These are phyloP conservation scores for Zoysia matrella DNA, from an alignment of 202 grass and related monocot genomes.

Conservation along the genomic window DNA sequence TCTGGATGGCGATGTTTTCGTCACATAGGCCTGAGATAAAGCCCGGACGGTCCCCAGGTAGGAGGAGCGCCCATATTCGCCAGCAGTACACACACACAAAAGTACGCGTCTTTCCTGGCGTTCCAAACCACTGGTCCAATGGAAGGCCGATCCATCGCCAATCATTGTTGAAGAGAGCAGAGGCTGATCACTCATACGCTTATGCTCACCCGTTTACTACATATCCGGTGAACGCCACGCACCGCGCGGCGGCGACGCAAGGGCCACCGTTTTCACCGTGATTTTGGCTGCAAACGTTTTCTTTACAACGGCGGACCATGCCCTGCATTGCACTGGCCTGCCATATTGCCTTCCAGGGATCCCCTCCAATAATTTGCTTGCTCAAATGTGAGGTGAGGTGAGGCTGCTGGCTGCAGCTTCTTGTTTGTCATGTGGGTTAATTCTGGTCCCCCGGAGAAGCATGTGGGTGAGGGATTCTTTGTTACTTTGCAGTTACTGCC, in stretches of 20 bases:
- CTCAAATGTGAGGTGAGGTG: constrained; percentile 39
- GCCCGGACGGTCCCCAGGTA: constrained; percentile 47
- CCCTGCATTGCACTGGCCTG: background rate
- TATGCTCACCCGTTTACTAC: background rate
- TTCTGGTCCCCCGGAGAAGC: constrained; percentile 58
- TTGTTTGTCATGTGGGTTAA: constrained; percentile 29
- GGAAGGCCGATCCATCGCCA: constrained; percentile 49
- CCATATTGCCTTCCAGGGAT: constrained; percentile 35
- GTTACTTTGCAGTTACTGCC: constrained; percentile 49
- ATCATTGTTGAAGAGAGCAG: constrained; percentile 72
- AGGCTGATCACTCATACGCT: background rate
- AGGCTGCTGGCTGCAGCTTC: constrained; percentile 26
- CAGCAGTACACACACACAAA: constrained; percentile 33
- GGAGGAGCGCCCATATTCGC: constrained; percentile 30
- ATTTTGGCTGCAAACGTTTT: constrained; percentile 30
- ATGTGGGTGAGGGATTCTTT: constrained; percentile 56
- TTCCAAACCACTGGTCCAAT: constrained; percentile 59
- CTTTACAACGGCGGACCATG: background rate
- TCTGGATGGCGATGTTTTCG: constrained; percentile 37
- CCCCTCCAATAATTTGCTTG: constrained; percentile 49
- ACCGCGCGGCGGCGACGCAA: too few relatives aligned
- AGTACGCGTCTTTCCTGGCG: constrained; percentile 55
- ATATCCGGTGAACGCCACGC: background rate
- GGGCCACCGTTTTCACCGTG: background rate
- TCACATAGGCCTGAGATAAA: constrained; percentile 42